Percentiles rank a stretch among this genome's conserved stretches.
These are phyloP conservation scores for Huntiella decipiens DNA, from an alignment of 2,329 filamentous ascomycete species.

Conservation along the genomic window DNA sequence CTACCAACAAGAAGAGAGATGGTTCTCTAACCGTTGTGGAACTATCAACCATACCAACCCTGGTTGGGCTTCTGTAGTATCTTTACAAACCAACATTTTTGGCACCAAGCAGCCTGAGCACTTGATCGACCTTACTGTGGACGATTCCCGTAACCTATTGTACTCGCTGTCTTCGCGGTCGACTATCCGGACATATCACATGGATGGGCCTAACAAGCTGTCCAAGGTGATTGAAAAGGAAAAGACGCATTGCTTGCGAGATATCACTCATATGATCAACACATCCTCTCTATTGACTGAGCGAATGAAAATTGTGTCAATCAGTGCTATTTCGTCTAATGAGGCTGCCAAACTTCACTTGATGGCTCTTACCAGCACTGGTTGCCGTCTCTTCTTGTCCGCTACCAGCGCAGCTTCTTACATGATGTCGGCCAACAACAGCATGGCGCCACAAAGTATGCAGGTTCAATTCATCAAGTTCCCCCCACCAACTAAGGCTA, in stretches of 20 bases:
- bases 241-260: slow-evolving; percentile 39
- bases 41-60: slow-evolving; percentile 76
- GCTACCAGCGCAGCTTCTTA: slow-evolving; percentile 62
- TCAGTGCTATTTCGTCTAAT: slow-evolving; percentile 62
- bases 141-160: slow-evolving; percentile 71
- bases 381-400: slow-evolving; percentile 81
- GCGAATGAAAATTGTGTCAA: slow-evolving; percentile 57
- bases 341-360: slow-evolving; percentile 74
- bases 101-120: slow-evolving; percentile 36
- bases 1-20: slow-evolving; percentile 93
- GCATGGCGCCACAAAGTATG: slow-evolving; percentile 71
- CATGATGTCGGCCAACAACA: slow-evolving; percentile 39
- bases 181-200: slow-evolving; percentile 78
- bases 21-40: slow-evolving; percentile 77
- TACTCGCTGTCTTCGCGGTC: slow-evolving; percentile 81
- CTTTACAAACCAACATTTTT: slow-evolving; percentile 31
- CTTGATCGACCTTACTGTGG: slow-evolving; percentile 63
- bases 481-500: slow-evolving; percentile 40
- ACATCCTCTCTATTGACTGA: slow-evolving; percentile 52
- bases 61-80: slow-evolving; percentile 47
- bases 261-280: slow-evolving; percentile 74
- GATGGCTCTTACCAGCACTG: slow-evolving; percentile 76
- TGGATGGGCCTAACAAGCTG: slow-evolving; percentile 46
- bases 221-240: slow-evolving; percentile 48
- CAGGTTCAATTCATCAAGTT: slow-evolving; percentile 95